Evolutionary conservation across 2,329 filamentous ascomycete species (phyloP), one percentile per base, ranked within the genome.

Genomic region (Claviceps humidiphila): DNA sequence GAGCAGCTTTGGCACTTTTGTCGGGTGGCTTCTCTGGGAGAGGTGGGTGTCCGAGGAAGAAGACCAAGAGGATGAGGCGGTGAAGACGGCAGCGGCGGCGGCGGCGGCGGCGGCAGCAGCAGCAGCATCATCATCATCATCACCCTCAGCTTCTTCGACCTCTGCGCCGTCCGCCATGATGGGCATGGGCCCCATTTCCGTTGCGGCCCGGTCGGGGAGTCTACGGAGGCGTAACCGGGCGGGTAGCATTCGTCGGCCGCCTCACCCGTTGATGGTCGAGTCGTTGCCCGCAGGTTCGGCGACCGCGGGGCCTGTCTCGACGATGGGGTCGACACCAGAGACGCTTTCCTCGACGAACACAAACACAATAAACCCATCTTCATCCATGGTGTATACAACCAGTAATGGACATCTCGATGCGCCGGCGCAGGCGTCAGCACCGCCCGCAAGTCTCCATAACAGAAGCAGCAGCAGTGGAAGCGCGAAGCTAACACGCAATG

Each of bases 21-120:
- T 91, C 17, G 90, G 90, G 14, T 98, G 91, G 91, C 72, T 89
- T 16, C 66, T 96, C 8, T 95, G 90, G 86, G 91, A 97, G 61
- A 82, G 80, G 63, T 97, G 91, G 93, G 80, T 93, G 51, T 82
- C 85, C 51, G 78, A 85, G 61, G 81, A 85, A 60, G 77, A 85
- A 55, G 73, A 73, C 51, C 63, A 71, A 51, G 69, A 74, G 60
- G 71, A 71, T 37, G 60, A 68, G 50, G 65, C 56, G 61, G 71
- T 59, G 64, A 67, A 60, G 54, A 68, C 57, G 22, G 59, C 60
- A 57, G 64, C 56, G 57, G 69, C 55, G 44, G 47, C 14, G 26
- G 42, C 47, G 5, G 51, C 43, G 13, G 40, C 41, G 53, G 68
- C 57, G 17, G 59, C 59, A 57, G 64, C 55, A 57, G 68, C 55